Base-by-base conservation (phyloP, 1,139 yeast genomes). In the Blastobotrys petasosporus region DNA sequence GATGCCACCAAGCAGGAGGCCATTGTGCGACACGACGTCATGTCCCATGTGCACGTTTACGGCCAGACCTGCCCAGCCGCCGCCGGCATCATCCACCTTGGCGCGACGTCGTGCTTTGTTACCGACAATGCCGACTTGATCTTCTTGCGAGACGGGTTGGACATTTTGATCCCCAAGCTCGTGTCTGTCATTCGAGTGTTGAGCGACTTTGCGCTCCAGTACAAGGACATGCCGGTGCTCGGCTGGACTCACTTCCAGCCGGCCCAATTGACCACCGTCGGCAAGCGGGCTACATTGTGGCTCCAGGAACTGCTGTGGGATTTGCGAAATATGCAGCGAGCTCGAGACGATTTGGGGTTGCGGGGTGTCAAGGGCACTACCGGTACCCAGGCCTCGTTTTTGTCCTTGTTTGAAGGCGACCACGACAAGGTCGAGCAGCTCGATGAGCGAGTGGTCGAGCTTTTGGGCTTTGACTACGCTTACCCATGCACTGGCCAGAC, bases 161-260 rank as follows among this genome's bases (percentile, higher is more conserved):
- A 92, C 61, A 70, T 92, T 37, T 71, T 94, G 59, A 88, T 92
- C 64, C 97, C 96, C 54, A 92, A 92, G 70, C 77, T 92, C 61
- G 97, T 88, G 60, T 92, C 92, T 60, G 98, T 94, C 53, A 92
- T 92, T 61, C 84, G 90, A 74, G 80, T 95, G 68, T 76, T 92
- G 66, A 71, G 90, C 50, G 73, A 84, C 64, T 92, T 94, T 68
- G 97, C 98, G 44, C 64, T 87, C 55, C 80, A 85, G 66, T 80
- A 92, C 74, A 92, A 92, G 74, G 97, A 92, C 67, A 70, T 88
- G 69, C 98, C 99, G 39, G 97, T 90, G 41, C 78, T 92, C 57
- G 99, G 99, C 35, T 92, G 97, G 97, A 92, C 99, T 50, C 99
- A 92, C 70, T 92, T 92, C 79, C 99, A 92, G 73, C 99, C 99